These are phyloP conservation scores for Clarireedia homoeocarpa DNA, from an alignment of 2,329 filamentous ascomycete species.

Conservation along the genomic window DNA sequence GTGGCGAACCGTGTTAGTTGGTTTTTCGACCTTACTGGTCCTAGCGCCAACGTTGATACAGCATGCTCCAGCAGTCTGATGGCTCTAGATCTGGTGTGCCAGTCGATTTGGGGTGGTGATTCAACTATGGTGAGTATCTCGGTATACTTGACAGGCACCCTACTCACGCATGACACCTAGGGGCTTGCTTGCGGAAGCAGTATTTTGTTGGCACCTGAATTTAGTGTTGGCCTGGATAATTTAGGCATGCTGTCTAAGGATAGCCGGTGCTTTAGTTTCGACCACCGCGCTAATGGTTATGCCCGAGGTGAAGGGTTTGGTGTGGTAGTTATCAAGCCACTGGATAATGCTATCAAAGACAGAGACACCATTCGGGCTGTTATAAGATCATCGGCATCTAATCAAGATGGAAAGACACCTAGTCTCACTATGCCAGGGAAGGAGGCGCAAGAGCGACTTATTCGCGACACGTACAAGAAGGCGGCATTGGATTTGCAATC, in stretches of 20 bases:
- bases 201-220: slow-evolving; percentile 24
- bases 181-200: not conserved
- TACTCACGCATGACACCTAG: not conserved
- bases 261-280: slow-evolving; percentile 40
- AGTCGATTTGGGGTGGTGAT: slow-evolving; percentile 37
- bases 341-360: slow-evolving; percentile 44
- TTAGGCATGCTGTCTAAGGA: slow-evolving; percentile 18
- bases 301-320: slow-evolving; percentile 54
- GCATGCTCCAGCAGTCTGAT: slow-evolving; percentile 37
- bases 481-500: slow-evolving; percentile 34
- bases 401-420: slow-evolving; percentile 41
- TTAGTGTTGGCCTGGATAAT: slow-evolving; percentile 40
- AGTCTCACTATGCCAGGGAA: slow-evolving; percentile 48
- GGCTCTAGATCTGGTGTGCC: slow-evolving; percentile 18
- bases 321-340: slow-evolving; percentile 48
- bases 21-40: slow-evolving; percentile 34
- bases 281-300: slow-evolving; percentile 51
- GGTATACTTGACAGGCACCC: too few species aligned
- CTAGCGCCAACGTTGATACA: slow-evolving; percentile 37
- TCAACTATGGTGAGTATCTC: slow-evolving; percentile 32
- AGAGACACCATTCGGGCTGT: not conserved
- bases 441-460: slow-evolving; percentile 36
- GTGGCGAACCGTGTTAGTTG: slow-evolving; percentile 48
- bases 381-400: slow-evolving; percentile 29
- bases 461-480: slow-evolving; percentile 35